phyloP scores from a whole-genome alignment of 257 asterid genomes.

The Salvia rosmarinus region DNA sequence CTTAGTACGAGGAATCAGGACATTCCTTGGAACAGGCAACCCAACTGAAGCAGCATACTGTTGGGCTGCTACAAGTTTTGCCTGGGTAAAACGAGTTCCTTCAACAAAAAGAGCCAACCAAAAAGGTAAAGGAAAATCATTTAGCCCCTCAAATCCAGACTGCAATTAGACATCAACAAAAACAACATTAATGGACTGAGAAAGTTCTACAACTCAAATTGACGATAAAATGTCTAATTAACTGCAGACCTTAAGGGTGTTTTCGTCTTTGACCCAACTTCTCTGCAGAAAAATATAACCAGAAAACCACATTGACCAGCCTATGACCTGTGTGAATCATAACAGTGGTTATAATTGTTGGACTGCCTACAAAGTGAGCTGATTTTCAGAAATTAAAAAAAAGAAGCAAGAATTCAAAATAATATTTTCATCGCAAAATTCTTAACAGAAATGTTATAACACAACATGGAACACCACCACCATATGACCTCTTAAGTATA shows the following conservation, averaged over 20 bases:
- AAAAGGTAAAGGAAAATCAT: slow-evolving; percentile 63
- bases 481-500: slow-evolving; percentile 58
- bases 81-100: slow-evolving; percentile 79
- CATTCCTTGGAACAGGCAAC: slow-evolving; percentile 70
- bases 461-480: slow-evolving; percentile 39
- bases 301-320: slow-evolving; percentile 92
- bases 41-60: slow-evolving; percentile 63
- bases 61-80: slow-evolving; percentile 76
- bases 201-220: slow-evolving; percentile 20
- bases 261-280: slow-evolving; percentile 75
- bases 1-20: slow-evolving; percentile 85
- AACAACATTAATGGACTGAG: slow-evolving; percentile 25
- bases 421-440: no score
- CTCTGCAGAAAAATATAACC: slow-evolving; percentile 68
- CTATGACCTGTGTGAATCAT: slow-evolving; percentile 59
- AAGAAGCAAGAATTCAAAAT: background rate
- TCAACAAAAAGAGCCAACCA: slow-evolving; percentile 85
- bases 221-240: slow-evolving; percentile 18
- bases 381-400: background rate
- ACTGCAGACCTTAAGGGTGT: slow-evolving; percentile 62
- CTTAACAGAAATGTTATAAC: background rate
- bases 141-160: slow-evolving; percentile 58
- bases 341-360: slow-evolving; percentile 27
- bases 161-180: slow-evolving; percentile 45
- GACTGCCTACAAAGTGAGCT: slow-evolving; percentile 10